A percentile compares a stretch with the other conserved stretches of the same genome.
Conservation (phyloP, 192 early-diverging fungal genomes). For the Umbelopsis ramanniana region DNA sequence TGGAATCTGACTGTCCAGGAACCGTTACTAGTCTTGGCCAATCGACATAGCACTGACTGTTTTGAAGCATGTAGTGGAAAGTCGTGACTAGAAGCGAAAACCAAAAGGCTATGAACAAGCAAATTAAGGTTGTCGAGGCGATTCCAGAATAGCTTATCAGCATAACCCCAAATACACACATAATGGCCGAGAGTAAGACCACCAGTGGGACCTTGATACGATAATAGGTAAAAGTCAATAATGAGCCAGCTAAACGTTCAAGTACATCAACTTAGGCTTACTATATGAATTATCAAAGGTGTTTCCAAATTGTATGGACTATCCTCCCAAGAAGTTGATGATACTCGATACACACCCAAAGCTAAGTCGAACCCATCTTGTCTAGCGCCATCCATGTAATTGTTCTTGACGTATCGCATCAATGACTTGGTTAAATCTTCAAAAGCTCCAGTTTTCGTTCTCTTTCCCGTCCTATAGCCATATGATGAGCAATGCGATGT, state of each 20-base stretch:
- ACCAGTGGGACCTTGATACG: conserved; percentile 4
- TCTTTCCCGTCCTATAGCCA: conserved; percentile 75
- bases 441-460: conserved; percentile 77
- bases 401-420: conserved; percentile 89
- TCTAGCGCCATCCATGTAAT: conserved; percentile 89
- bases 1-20: conserved; percentile 3
- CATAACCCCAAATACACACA: conserved; percentile 44
- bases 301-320: conserved; percentile 52
- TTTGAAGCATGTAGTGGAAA: conserved; percentile 43
- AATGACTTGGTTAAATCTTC: conserved; percentile 81
- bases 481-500: not conserved
- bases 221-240: not conserved
- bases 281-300: conserved; percentile 50
- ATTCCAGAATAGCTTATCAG: conserved; percentile 32
- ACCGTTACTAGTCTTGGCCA: conserved; percentile 55
- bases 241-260: not conserved
- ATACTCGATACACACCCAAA: conserved; percentile 65
- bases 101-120: conserved; percentile 43
- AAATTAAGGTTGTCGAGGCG: conserved; percentile 25
- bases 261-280: not conserved
- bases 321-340: not conserved
- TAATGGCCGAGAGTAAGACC: not conserved
- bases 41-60: conserved; percentile 52
- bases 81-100: conserved; percentile 40
- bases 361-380: conserved; percentile 94